phyloP scores from a whole-genome alignment of 768 basidiomycete genomes.

The Antrodiella citrinella region DNA sequence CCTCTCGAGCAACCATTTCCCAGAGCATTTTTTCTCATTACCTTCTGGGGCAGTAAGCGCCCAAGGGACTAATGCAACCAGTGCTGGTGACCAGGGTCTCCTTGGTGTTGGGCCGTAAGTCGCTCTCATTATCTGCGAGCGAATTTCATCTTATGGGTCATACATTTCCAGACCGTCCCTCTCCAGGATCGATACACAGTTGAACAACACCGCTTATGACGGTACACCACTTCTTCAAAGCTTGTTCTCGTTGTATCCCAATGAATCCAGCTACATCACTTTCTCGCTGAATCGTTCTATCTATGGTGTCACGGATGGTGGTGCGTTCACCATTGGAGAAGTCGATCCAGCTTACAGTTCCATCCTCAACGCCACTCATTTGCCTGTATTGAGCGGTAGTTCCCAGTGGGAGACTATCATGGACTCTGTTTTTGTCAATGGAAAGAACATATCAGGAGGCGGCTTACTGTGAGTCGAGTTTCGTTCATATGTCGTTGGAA shows the following conservation, averaged over 20 bases:
- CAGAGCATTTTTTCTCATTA: neutral
- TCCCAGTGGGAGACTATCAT: slow-evolving; percentile 8
- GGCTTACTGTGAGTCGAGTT: slow-evolving; percentile 5
- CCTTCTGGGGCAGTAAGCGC: slow-evolving; percentile 5
- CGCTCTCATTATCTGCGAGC: neutral
- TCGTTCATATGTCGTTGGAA: neutral
- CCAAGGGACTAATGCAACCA: slow-evolving; percentile 9
- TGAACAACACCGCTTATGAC: slow-evolving; percentile 2
- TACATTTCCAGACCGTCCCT: slow-evolving; percentile 3
- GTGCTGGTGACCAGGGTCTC: slow-evolving; percentile 7
- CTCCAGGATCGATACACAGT: neutral
- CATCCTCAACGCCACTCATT: slow-evolving; percentile 1
- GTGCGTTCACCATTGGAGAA: slow-evolving; percentile 13
- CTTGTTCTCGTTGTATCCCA: slow-evolving; percentile 6
- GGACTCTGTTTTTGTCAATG: slow-evolving; percentile 13
- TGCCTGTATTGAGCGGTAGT: neutral
- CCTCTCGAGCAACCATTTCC: too few relatives aligned
- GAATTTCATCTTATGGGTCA: too few relatives aligned
- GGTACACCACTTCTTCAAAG: slow-evolving; percentile 6
- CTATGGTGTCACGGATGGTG: slow-evolving; percentile 11
- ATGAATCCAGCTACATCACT: slow-evolving; percentile 7
- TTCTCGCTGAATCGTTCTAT: slow-evolving; percentile 11
- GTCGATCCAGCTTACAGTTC: slow-evolving; percentile 2
- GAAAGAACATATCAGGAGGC: slow-evolving; percentile 4
- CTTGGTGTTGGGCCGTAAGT: slow-evolving; percentile 10